Conservation (phyloP, 1,139 yeast species). For the Nadsonia starkeyi-henricii region DNA sequence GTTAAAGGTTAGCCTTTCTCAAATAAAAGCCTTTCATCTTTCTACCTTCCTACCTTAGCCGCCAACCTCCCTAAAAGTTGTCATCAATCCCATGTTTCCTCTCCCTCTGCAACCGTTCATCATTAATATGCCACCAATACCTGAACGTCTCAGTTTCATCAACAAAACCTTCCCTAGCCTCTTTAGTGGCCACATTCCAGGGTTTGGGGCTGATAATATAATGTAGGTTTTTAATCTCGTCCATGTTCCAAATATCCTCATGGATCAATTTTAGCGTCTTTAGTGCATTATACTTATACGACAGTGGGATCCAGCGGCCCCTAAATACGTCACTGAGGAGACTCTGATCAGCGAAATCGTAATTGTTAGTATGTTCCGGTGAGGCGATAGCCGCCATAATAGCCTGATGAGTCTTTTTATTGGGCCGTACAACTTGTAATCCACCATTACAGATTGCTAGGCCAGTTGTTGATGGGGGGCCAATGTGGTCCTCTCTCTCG, state of each 20-base stretch:
- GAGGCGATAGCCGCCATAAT: constrained; percentile 27
- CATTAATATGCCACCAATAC: constrained; percentile 20
- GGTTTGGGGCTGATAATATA: constrained; percentile 44
- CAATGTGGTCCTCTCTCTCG: constrained; percentile 20
- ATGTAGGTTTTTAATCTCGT: constrained; percentile 38
- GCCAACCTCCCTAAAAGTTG: not conserved
- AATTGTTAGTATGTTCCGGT: constrained; percentile 25
- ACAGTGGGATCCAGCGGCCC: constrained; percentile 34
- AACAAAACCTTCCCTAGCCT: constrained; percentile 8
- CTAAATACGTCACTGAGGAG: constrained; percentile 37
- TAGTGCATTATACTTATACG: constrained; percentile 39
- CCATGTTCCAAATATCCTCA: constrained; percentile 31
- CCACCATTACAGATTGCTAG: constrained; percentile 42
- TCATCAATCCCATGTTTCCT: constrained; percentile 2
- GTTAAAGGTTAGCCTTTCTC: too few species aligned
- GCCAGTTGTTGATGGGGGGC: constrained; percentile 30
- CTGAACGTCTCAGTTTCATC: constrained; percentile 24
- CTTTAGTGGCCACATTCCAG: constrained; percentile 31
- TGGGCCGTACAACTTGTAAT: constrained; percentile 34
- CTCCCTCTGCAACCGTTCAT: constrained; percentile 23
- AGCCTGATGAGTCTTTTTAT: constrained; percentile 21
- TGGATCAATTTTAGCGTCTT: constrained; percentile 35
- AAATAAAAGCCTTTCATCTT: too few species aligned
- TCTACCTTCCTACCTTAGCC: too few species aligned
- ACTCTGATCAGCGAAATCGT: constrained; percentile 46